Percentiles rank a stretch among this genome's conserved stretches.
These are phyloP conservation scores for Leptomonas pyrrhocoris DNA, from an alignment of 208 protist species.

Conservation along the genomic window DNA sequence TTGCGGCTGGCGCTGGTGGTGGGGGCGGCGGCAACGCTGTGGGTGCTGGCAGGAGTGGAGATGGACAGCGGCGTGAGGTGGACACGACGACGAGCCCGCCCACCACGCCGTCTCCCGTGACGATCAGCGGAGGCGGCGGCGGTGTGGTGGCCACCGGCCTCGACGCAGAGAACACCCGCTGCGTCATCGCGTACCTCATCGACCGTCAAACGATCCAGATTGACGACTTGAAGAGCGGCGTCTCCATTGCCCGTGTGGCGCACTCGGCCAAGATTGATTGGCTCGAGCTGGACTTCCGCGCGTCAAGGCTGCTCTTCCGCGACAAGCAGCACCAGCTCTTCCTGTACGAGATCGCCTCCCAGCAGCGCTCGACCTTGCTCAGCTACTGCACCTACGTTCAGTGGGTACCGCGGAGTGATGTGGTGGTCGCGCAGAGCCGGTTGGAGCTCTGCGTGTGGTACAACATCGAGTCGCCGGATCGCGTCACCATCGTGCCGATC, in stretches of 20 bases:
- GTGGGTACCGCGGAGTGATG: constrained; percentile 98
- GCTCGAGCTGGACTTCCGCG: constrained; percentile 95
- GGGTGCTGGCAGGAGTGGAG: background rate
- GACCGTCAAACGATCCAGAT: constrained; percentile 96
- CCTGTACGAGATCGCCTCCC: constrained; percentile 93
- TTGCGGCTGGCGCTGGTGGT: background rate
- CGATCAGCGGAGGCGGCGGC: constrained; percentile 2
- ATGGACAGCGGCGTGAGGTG: constrained; percentile 34
- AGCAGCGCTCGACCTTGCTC: constrained; percentile 91
- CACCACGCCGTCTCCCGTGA: background rate
- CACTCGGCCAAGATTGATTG: constrained; percentile 96
- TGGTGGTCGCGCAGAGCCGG: constrained; percentile 97
- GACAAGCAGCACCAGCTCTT: constrained; percentile 95
- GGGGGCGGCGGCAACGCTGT: background rate
- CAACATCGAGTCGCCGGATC: constrained; percentile 94
- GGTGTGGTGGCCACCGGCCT: background rate
- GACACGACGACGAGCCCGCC: constrained; percentile 31
- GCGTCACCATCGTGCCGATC: constrained; percentile 94
- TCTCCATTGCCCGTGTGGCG: constrained; percentile 86
- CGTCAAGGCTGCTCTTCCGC: constrained; percentile 95
- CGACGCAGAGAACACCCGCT: constrained; percentile 47
- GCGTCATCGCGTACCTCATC: constrained; percentile 96
- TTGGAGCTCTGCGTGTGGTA: constrained; percentile 98
- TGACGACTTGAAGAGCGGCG: constrained; percentile 89
- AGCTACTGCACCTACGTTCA: constrained; percentile 97